phyloP scores from a whole-genome alignment of 257 asterid species.

The Cinchona pubescens region DNA sequence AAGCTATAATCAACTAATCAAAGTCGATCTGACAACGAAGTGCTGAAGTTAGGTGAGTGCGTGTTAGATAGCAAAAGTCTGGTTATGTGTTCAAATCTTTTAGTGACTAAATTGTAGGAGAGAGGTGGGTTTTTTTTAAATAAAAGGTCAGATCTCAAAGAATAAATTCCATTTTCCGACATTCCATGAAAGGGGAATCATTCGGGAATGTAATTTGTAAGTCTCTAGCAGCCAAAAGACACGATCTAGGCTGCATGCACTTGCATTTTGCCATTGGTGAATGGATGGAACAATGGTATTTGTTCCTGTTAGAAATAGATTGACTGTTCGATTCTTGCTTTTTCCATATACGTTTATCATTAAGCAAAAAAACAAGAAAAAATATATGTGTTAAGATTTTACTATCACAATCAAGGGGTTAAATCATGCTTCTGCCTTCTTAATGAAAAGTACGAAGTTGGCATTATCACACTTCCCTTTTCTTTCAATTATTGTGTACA shows the following conservation, averaged over 20 bases:
- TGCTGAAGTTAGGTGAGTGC: no score
- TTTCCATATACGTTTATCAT: no score
- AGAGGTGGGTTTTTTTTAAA: no score
- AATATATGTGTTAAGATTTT: not conserved
- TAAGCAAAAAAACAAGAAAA: no score
- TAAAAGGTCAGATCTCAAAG: no score
- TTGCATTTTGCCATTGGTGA: not conserved
- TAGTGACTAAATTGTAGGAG: no score
- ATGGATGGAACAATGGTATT: not conserved
- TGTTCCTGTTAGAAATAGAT: no score
- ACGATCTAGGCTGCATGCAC: no score
- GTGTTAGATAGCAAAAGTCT: no score
- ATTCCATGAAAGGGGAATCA: conserved; percentile 3
- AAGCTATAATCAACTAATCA: not conserved
- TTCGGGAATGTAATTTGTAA: not conserved
- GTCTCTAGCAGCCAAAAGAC: not conserved
- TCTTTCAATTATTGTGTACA: conserved; percentile 1
- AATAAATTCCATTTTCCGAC: conserved; percentile 11
- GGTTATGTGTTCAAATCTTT: no score
- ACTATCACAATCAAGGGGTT: not conserved
- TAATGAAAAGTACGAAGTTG: conserved; percentile 12
- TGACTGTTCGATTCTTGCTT: not conserved
- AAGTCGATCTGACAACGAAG: no score
- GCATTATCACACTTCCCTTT: not conserved
- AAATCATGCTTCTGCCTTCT: not conserved